These are phyloP conservation scores for Chaetoceros tenuissimus DNA, from an alignment of 108 stramenopile genomes.

Conservation along the genomic window DNA sequence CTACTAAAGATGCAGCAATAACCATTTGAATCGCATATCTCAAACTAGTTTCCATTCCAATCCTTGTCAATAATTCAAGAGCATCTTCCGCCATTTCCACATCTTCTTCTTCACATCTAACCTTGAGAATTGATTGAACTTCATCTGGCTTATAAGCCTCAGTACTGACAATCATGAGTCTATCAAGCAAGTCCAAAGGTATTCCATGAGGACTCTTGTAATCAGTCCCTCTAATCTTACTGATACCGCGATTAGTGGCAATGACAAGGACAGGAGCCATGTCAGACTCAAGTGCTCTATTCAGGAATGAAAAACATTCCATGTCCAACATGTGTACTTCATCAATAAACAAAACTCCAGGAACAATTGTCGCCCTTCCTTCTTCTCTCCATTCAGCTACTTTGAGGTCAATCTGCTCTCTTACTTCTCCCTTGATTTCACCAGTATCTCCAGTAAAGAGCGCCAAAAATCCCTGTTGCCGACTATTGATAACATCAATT, in stretches of 20 bases:
- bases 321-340: constrained; percentile 98
- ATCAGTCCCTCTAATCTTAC: constrained; percentile 89
- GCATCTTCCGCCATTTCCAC: constrained; percentile 96
- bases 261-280: constrained; percentile 90
- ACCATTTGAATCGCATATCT: constrained; percentile 99
- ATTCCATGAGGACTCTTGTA: constrained; percentile 97
- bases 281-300: constrained; percentile 81
- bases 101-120: constrained; percentile 94
- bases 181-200: constrained; percentile 93
- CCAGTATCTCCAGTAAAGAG: constrained; percentile 99
- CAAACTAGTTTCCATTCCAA: constrained; percentile 93
- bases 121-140: constrained; percentile 69
- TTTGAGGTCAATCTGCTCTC: constrained; percentile 96
- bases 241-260: constrained; percentile 89
- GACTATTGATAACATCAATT: constrained; percentile 98
- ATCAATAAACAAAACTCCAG: constrained; percentile 98
- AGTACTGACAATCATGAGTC: constrained; percentile 96
- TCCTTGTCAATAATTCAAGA: constrained; percentile 90
- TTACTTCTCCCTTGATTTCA: constrained; percentile 94
- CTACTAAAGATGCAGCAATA: constrained; percentile 82
- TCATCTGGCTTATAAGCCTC: constrained; percentile 87
- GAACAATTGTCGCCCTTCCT: constrained; percentile 94
- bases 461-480: constrained; percentile 98
- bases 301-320: constrained; percentile 93
- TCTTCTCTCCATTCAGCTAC: constrained; percentile 97